Evolutionary conservation across 2,329 filamentous ascomycete genomes (phyloP), one percentile per base, ranked within the genome.

Genomic region (Ophiostoma ulmi): DNA sequence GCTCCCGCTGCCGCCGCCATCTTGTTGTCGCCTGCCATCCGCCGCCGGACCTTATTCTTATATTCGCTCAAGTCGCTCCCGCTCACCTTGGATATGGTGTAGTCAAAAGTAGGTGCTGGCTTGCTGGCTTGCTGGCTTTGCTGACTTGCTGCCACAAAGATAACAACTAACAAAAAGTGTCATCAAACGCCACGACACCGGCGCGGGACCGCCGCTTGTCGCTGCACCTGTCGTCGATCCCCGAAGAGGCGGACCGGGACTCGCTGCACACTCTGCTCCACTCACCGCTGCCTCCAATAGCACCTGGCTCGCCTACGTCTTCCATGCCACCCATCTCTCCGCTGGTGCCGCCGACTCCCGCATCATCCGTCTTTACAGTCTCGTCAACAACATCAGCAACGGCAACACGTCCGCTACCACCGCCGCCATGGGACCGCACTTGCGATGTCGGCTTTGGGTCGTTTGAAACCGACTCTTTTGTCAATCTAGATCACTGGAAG

Each of bases 371-470:
- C 10, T 39, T 65, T 26, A 26, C 64, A 5, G 31, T 26, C 38
- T 41, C 36, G 7, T 39, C 64, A 5, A n/a, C 36, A 3, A 26
- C 48, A 22, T 61, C 64, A 11, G 26, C 66, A 5, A 36, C 31
- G 5, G 26, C 64, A 55, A 41, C 64, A 2, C 67, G 35, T 20
- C 44, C 61, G 14, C 13, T 26, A 3, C 66, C n/a, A 14, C 68
- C 61, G 26, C 72, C 72, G 36, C 68, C 72, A 20, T 73, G 72
- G 72, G 72, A 73, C 39, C 61, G 72, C 11, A 68, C 70, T 1
- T 70, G 63, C 6, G 72, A 73, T 68, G 63, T 52, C 13, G 63
- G 52, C 14, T 71, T 68, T 20, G 55, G 64, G 14, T n/a, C 71
- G 10, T 22, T 67, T 22, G 20, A 22, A 22, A n/a, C 5, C 31